phyloP scores from a whole-genome alignment of 2,329 filamentous ascomycete species.

The Ophiosphaerella narmari region DNA sequence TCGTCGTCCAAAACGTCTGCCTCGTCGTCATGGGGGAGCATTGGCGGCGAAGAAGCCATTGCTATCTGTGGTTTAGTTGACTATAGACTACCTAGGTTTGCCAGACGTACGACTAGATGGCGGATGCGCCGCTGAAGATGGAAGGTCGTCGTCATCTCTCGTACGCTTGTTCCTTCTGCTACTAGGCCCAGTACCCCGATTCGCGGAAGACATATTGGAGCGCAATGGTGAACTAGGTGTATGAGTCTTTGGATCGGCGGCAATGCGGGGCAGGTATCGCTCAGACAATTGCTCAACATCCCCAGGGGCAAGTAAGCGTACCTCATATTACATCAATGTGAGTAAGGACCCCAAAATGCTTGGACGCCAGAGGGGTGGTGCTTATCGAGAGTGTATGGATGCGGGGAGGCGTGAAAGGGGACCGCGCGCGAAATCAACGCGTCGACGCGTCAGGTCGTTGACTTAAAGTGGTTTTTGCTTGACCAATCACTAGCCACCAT shows the following conservation, averaged over 20 bases:
- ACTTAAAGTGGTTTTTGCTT: constrained; percentile 18
- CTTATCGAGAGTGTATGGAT: constrained; percentile 1
- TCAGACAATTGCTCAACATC: not conserved
- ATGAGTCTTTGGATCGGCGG: constrained; percentile 21
- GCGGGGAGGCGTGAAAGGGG: constrained; percentile 2
- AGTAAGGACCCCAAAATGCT: not conserved
- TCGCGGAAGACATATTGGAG: constrained; percentile 80
- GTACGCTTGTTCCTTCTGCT: constrained; percentile 68
- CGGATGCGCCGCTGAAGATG: constrained; percentile 61
- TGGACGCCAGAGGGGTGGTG: not conserved
- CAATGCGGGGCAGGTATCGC: constrained; percentile 23
- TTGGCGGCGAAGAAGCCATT: constrained; percentile 64
- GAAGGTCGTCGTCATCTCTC: constrained; percentile 65
- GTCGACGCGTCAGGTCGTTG: constrained; percentile 17
- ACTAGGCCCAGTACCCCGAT: constrained; percentile 66
- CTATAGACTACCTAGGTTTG: constrained; percentile 5
- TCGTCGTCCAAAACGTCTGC: constrained; percentile 73
- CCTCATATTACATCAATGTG: constrained; percentile 25
- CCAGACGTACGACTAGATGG: constrained; percentile 66
- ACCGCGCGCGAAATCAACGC: constrained; percentile 8
- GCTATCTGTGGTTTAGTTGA: constrained; percentile 46
- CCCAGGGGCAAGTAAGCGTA: constrained; percentile 6
- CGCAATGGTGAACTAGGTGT: constrained; percentile 75
- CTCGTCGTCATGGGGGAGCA: constrained; percentile 70
- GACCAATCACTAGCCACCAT: constrained; percentile 18